These are phyloP conservation scores for Sungouiozyma intestinalis DNA, from an alignment of 805 yeast species.

Conservation along the genomic window DNA sequence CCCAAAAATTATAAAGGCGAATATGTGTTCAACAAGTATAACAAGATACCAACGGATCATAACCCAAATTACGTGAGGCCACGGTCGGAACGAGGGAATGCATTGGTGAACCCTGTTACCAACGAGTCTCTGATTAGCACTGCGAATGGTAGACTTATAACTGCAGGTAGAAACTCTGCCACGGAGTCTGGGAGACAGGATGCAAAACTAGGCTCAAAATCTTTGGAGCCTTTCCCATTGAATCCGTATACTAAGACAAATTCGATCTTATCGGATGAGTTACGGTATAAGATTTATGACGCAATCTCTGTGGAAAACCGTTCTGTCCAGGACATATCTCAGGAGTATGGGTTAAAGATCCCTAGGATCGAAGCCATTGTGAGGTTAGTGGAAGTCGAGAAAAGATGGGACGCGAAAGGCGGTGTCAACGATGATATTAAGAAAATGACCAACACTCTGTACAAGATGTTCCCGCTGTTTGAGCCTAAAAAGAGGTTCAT, in stretches of 20 bases:
- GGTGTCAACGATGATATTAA: constrained; percentile 45
- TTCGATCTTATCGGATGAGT: constrained; percentile 42
- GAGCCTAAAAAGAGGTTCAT: constrained; percentile 26
- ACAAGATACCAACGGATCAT: constrained; percentile 54
- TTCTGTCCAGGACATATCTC: constrained; percentile 64
- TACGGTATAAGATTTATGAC: constrained; percentile 49
- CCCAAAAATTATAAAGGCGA: constrained; percentile 78
- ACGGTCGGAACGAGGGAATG: constrained; percentile 35
- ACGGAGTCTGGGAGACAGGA: constrained; percentile 4
- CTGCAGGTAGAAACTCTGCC: not conserved
- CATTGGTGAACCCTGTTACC: constrained; percentile 28
- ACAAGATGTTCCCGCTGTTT: constrained; percentile 73
- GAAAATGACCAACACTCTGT: constrained; percentile 51
- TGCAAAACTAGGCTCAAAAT: constrained; percentile 7
- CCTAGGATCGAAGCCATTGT: constrained; percentile 86
- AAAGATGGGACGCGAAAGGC: constrained; percentile 45
- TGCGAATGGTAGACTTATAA: constrained; percentile 12
- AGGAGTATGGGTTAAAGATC: constrained; percentile 67
- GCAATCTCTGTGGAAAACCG: constrained; percentile 44
- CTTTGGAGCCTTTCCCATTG: constrained; percentile 69
- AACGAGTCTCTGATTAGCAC: constrained; percentile 22
- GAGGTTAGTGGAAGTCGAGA: constrained; percentile 55
- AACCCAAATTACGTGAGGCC: constrained; percentile 64
- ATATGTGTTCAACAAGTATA: constrained; percentile 65
- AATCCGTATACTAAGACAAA: constrained; percentile 66